Base-by-base conservation (phyloP, 805 yeast genomes). In the Saccharomycopsis lassenensis region DNA sequence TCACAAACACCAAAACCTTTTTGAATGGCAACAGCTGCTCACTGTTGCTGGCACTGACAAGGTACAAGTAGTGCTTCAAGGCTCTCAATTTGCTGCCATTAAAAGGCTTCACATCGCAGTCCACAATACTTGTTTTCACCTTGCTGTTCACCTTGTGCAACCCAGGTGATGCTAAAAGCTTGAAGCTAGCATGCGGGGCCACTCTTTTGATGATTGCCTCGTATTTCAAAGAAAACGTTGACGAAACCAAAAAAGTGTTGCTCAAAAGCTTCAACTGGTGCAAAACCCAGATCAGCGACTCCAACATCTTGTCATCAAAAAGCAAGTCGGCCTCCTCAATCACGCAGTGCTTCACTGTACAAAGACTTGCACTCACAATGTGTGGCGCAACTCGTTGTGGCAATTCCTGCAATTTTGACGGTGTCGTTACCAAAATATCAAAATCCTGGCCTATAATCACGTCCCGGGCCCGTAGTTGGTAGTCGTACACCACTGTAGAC, bases 301-400 rank as follows among this genome's bases (percentile, higher is more conserved):
- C n/a, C n/a, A n/a, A n/a, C n/a, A n/a, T n/a, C n/a, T n/a, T n/a
- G 35, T 73, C 70, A 52, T 87, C 94, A 74, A 87, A 67, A 38
- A 89, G 59, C 0, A 95, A 81, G 57, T 89, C 98, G 0, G 98
- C 97, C 56, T 89, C 98, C 53, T 89, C 98, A 10, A 82, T 70
- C 2, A 83, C 89, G 30, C 80, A 63, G n/a, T n/a, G n/a, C n/a
- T n/a, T n/a, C n/a, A n/a, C n/a, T n/a, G n/a, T n/a, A n/a, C n/a
- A n/a, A n/a, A n/a, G n/a, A n/a, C n/a, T n/a, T n/a, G n/a, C n/a
- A n/a, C n/a, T n/a, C n/a, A n/a, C n/a, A n/a, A n/a, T n/a, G n/a
- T n/a, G n/a, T n/a, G n/a, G n/a, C n/a, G n/a, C n/a, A n/a, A n/a
- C n/a, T n/a, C n/a, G n/a, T n/a, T n/a, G n/a, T n/a, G n/a, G n/a